Evolutionary conservation across 306 rosid species (phyloP), one percentile per base, ranked within the genome.

Genomic region (Acacia melanoxylon): DNA sequence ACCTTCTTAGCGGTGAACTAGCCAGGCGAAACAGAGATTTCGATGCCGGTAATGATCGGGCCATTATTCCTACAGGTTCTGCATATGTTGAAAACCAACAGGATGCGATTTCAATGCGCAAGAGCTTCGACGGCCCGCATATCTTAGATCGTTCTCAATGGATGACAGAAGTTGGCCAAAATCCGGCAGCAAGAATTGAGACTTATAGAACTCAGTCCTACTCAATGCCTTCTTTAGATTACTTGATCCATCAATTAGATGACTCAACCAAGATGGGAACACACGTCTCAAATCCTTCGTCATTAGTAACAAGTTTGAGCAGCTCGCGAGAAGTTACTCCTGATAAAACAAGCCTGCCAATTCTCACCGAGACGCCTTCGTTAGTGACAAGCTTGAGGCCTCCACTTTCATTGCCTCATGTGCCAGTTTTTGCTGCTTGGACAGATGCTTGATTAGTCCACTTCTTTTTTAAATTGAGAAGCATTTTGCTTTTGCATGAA

Each of bases 281-380:
- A 77, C 88, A 87, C 68, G 58, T 87, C 54, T 91, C 93, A 35
- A 89, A 90, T 84, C 86, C 91, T 70, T 90, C 92, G 14, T 91
- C 96, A 5, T 45, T 90, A 79, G 92, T 83, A 56, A 88, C 89
- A 1, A 88, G 92, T 81, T 82, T 88, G 61, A 83, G 85, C 77
- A 91, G 90, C 87, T 88, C 92, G 22, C 88, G 95, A 82, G 90
- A 91, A 77, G 91, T 83, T 3, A 89, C 92, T 82, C 91, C 93
- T 12, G 92, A 89, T 74, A 89, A 88, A 81, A 76, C 89, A 45
- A 83, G 88, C 82, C 71, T 77, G 40, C 88, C 89, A 2, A 46
- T 81, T 58, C 81, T 86, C 54, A 85, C 74, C 35, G 93, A 90
- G 78, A 78, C 86, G 87, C 91, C 91, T 68, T 87, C 90, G 42